Evolutionary conservation across 2,329 filamentous ascomycete species (phyloP), one percentile per base, ranked within the genome.

Genomic region (Aspergillus carbonarius): DNA sequence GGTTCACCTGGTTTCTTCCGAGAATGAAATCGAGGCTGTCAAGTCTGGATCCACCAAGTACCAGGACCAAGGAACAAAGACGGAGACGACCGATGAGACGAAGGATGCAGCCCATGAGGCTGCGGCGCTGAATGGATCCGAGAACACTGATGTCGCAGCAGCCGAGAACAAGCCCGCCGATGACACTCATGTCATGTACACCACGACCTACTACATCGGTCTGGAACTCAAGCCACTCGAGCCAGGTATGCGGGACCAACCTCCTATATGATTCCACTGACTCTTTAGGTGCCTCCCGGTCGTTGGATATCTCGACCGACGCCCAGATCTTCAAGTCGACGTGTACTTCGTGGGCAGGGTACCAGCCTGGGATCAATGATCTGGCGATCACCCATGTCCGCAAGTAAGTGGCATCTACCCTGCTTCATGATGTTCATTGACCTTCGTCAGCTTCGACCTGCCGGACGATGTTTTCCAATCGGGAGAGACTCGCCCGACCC

Each of bases 161-260:
- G 49, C 60, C 0, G 68, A 76, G 42, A 70, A 73, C 40, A 68
- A 70, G 27, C 74, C 74, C 40, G 73, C 69, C 27, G 73, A 78
- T 25, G 76, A 78, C 60, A 75, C 77, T 34, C 76, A 78, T 54
- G 82, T 80, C 47, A 78, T 98, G 27, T 96, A 91, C 72, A 98
- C 93, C 0, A 92, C 92, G 23, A 97, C 93, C 1, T 93, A 93
- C 74, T 99, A 98, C 72, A 92, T 99, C 70, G 95, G 95, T 35
- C 82, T 98, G 49, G 89, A 93, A 70, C 77, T 98, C 58, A 83
- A 84, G 49, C 84, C 88, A 67, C 78, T 97, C 56, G 82, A 83
- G 37, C 84, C 88, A 80, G 88, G 91, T 92, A 82, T 72, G 85
- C 79, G 46, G 47, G 46, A 47, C 54, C 17, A 48, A 20, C 55